A percentile compares a stretch with the other conserved stretches of the same genome.
These are phyloP conservation scores for Elymus sibiricus DNA, from an alignment of 176 grass and related monocot genomes.

Conservation along the genomic window DNA sequence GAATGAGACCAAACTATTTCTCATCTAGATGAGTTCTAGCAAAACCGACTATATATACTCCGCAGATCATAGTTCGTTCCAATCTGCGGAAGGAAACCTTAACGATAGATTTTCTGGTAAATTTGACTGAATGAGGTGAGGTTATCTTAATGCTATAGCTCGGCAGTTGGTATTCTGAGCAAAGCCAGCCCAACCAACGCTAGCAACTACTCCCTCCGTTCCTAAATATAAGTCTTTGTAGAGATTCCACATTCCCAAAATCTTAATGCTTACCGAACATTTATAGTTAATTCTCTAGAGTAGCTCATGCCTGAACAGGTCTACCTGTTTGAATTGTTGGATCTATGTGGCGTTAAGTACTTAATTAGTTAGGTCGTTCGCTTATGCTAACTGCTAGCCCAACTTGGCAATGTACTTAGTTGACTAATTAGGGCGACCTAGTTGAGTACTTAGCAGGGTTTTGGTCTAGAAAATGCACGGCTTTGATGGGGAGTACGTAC, in stretches of 20 bases:
- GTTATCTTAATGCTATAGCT: not conserved
- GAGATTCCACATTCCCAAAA: not conserved
- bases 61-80: no score
- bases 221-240: no score
- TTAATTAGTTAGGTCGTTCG: not conserved
- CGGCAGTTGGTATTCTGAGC: not conserved
- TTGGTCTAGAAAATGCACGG: not conserved
- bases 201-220: not conserved
- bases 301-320: slow-evolving; percentile 16
- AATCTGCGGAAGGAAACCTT: not conserved
- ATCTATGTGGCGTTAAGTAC: slow-evolving; percentile 4
- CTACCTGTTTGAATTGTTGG: slow-evolving; percentile 26
- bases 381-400: slow-evolving; percentile 3
- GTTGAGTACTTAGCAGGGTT: not conserved
- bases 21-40: no score
- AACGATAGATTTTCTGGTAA: not conserved
- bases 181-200: no score
- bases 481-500: not conserved
- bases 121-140: not conserved
- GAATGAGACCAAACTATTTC: no score
- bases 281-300: slow-evolving; percentile 15
- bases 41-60: not conserved
- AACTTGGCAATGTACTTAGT: not conserved
- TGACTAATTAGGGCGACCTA: not conserved
- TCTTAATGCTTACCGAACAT: slow-evolving; percentile 23